These are phyloP conservation scores for Ascochyta fabae DNA, from an alignment of 2,329 filamentous ascomycete genomes.

Conservation along the genomic window DNA sequence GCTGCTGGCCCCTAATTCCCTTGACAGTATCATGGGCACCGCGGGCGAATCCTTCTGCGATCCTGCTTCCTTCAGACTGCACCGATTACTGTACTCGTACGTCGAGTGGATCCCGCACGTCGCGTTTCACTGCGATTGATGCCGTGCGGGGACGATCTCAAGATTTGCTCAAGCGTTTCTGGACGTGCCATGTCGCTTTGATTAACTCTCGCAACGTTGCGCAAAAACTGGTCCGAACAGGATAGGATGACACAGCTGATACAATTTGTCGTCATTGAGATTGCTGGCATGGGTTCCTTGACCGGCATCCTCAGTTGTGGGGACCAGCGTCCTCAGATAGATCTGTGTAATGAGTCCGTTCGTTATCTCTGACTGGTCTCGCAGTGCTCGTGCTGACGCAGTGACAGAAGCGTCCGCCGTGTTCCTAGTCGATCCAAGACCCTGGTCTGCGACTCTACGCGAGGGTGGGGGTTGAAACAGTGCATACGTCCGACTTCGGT, in stretches of 20 bases:
- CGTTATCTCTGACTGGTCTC: constrained; percentile 8
- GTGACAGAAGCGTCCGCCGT: background rate
- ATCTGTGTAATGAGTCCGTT: background rate
- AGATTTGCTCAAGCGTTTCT: constrained; percentile 10
- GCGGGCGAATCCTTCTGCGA: constrained; percentile 13
- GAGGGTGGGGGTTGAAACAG: constrained; percentile 8
- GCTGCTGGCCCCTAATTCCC: constrained; percentile 11
- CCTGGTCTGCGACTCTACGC: constrained; percentile 5
- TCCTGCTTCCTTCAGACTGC: constrained; percentile 13
- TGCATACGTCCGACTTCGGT: constrained; percentile 7
- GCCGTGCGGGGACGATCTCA: constrained; percentile 13
- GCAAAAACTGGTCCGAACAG: constrained; percentile 1
- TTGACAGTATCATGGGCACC: constrained; percentile 15
- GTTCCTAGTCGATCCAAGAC: background rate
- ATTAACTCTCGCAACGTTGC: constrained; percentile 1
- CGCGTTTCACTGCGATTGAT: constrained; percentile 21
- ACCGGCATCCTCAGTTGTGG: background rate
- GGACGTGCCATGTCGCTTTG: constrained; percentile 3
- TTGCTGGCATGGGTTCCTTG: constrained; percentile 8
- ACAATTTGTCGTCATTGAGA: background rate
- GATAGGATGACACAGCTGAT: background rate
- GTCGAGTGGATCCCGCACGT: constrained; percentile 13
- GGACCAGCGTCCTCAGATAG: background rate
- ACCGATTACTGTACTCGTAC: constrained; percentile 9
- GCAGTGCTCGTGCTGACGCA: background rate